Conservation (phyloP, 2,329 filamentous ascomycete genomes). For the Ramichloridium luteum region DNA sequence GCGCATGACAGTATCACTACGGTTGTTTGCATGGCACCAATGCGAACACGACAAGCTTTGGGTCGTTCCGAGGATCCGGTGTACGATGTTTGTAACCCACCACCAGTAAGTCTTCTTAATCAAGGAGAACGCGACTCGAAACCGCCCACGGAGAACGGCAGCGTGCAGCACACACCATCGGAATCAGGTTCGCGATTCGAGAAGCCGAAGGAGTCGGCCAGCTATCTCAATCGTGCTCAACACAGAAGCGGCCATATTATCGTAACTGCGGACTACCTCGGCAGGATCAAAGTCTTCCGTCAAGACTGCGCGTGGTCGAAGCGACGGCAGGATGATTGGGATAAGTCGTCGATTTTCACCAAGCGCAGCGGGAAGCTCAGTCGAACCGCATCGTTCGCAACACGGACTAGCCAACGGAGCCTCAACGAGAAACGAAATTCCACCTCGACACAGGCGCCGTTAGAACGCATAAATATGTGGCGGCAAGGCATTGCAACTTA, state of each 20-base stretch:
- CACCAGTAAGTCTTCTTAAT: slow-evolving; percentile 70
- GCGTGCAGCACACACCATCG: slow-evolving; percentile 22
- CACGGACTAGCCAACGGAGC: slow-evolving; percentile 26
- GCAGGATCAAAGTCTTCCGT: slow-evolving; percentile 84
- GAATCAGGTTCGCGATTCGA: slow-evolving; percentile 25
- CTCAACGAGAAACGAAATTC: slow-evolving; percentile 18
- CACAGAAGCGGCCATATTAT: slow-evolving; percentile 82
- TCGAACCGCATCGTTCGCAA: slow-evolving; percentile 33
- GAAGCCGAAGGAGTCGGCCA: slow-evolving; percentile 50
- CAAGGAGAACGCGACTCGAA: slow-evolving; percentile 49
- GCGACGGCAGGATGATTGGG: slow-evolving; percentile 60
- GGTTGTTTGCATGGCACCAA: slow-evolving; percentile 73
- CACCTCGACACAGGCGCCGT: slow-evolving; percentile 31
- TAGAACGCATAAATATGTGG: slow-evolving; percentile 82
- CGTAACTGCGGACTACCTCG: slow-evolving; percentile 77
- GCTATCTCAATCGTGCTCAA: slow-evolving; percentile 61
- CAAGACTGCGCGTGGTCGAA: slow-evolving; percentile 85
- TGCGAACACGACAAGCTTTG: slow-evolving; percentile 62
- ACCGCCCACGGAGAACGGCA: slow-evolving; percentile 33
- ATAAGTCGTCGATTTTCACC: slow-evolving; percentile 64
- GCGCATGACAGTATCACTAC: slow-evolving; percentile 83
- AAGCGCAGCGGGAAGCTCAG: slow-evolving; percentile 46
- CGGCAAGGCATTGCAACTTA: slow-evolving; percentile 54
- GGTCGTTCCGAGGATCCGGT: slow-evolving; percentile 77
- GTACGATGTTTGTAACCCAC: slow-evolving; percentile 94